These are phyloP conservation scores for Buddleja alternifolia DNA, from an alignment of 257 asterid species.

Conservation along the genomic window DNA sequence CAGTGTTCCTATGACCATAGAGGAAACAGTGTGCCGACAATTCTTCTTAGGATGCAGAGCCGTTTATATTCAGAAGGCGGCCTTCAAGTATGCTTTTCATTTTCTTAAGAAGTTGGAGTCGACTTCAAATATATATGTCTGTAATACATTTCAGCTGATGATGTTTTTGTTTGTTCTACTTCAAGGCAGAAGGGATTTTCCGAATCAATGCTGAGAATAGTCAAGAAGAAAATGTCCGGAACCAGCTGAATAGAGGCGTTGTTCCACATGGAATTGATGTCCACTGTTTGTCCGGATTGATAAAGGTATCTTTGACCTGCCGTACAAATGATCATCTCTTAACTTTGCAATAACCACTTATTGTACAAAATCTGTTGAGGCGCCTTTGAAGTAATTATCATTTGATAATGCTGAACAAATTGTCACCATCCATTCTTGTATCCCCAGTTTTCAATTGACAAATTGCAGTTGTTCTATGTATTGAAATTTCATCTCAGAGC, in stretches of 20 bases:
- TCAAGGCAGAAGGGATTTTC: constrained; percentile 89
- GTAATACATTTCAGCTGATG: neutral
- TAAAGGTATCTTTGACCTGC: constrained; percentile 52
- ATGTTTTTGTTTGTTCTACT: constrained; percentile 6
- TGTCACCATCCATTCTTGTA: neutral
- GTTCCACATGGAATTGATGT: constrained; percentile 77
- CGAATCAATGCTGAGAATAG: constrained; percentile 78
- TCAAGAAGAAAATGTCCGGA: constrained; percentile 64
- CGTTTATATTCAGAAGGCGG: constrained; percentile 76
- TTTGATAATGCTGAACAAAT: too few species aligned
- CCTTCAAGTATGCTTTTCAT: constrained; percentile 50
- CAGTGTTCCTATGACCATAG: constrained; percentile 73
- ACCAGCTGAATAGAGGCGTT: constrained; percentile 66
- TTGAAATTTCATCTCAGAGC: neutral
- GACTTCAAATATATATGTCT: neutral
- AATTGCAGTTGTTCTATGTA: neutral
- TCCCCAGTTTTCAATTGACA: neutral
- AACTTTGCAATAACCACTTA: too few species aligned
- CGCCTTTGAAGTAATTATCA: too few species aligned
- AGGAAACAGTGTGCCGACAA: constrained; percentile 83
- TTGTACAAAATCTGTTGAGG: too few species aligned
- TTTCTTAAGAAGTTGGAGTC: neutral
- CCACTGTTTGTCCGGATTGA: constrained; percentile 88
- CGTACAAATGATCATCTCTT: too few species aligned
- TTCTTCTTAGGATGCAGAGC: constrained; percentile 77